Evolutionary conservation across 306 rosid species (phyloP).

Genomic region (Quercus robur): DNA sequence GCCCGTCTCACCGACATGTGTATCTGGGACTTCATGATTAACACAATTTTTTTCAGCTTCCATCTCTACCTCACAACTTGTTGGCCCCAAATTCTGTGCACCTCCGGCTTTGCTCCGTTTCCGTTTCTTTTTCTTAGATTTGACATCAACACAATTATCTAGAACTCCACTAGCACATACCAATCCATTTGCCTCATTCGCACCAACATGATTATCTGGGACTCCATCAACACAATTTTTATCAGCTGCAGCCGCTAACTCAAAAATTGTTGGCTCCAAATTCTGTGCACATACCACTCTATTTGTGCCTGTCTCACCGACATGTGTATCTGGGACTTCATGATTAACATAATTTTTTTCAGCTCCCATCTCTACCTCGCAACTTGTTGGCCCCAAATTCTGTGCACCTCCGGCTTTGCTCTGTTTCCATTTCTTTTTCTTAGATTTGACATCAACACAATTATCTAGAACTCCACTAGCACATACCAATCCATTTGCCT

Average conservation of each 20-base stretch:
- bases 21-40: not conserved
- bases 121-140: not conserved
- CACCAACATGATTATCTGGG: not conserved
- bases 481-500: too few species aligned
- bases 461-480: too few species aligned
- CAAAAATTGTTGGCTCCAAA: not conserved
- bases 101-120: not conserved
- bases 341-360: not conserved
- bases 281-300: not conserved
- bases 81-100: not conserved
- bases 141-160: not conserved
- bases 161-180: not conserved
- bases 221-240: not conserved
- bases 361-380: too few species aligned
- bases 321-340: not conserved
- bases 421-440: too few species aligned
- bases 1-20: not conserved
- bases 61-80: not conserved
- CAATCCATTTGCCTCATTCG: not conserved
- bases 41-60: not conserved
- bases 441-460: too few species aligned
- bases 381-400: too few species aligned
- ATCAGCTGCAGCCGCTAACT: not conserved
- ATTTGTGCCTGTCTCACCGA: not conserved
- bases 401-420: too few species aligned